phyloP scores from a whole-genome alignment of 192 early-diverging fungal genomes.

The Lobulomyces angularis region DNA sequence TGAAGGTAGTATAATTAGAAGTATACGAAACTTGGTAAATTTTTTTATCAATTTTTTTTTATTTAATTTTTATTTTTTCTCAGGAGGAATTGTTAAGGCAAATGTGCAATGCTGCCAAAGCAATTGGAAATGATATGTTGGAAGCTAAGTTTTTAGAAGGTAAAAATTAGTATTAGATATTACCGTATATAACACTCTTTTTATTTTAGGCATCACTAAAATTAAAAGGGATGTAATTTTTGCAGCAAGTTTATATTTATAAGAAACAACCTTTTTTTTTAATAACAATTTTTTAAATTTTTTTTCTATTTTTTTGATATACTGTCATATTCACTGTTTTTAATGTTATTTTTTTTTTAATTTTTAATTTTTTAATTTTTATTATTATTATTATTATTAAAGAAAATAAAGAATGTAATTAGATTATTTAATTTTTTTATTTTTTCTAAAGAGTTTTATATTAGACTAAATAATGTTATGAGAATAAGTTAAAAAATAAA shows the following conservation, averaged over 20 bases:
- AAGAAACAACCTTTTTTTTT: constrained; percentile 15
- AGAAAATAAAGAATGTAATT: no score
- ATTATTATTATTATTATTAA: constrained; percentile 5
- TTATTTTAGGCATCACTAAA: constrained; percentile 51
- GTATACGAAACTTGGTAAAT: constrained; percentile 70
- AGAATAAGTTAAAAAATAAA: constrained; percentile 2
- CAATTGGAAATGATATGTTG: constrained; percentile 85
- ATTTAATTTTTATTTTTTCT: no score
- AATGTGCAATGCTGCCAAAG: constrained; percentile 81
- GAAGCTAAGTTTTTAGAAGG: constrained; percentile 91
- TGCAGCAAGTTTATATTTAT: constrained; percentile 85
- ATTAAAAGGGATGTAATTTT: constrained; percentile 97
- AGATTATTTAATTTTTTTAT: constrained; percentile 5
- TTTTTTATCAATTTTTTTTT: no score
- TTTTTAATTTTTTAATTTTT: constrained; percentile 4
- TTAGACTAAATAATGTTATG: constrained; percentile 3
- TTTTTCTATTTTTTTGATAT: not conserved
- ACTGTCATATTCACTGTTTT: not conserved
- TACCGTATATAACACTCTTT: not conserved
- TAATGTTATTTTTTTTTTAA: constrained; percentile 2
- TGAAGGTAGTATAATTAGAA: constrained; percentile 87
- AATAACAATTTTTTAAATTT: constrained; percentile 3
- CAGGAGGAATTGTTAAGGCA: constrained; percentile 86
- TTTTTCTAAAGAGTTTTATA: constrained; percentile 4
- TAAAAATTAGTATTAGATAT: not conserved